Evolutionary conservation across 1,139 yeast genomes (phyloP), one percentile per base, ranked within the genome.

Genomic region (Diutina neorugosa): DNA sequence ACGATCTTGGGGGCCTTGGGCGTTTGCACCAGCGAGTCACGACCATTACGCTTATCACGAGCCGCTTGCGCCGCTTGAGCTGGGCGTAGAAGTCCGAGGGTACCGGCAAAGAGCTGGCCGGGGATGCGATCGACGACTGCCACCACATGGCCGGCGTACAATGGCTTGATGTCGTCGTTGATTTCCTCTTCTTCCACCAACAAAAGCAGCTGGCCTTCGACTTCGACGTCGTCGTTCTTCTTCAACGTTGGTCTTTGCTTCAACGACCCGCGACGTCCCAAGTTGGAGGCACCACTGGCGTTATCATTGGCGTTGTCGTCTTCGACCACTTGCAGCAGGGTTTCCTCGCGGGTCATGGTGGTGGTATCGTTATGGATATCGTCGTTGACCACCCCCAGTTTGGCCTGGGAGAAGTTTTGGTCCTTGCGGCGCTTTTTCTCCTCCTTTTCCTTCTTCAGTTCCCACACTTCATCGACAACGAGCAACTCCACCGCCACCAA

Each of bases 231-330:
- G 65, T 93, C 98, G 64, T 90, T 91, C 69, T 93, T 93, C 78
- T 93, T 93, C 78, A 91, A 94, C n/a, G 96, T 88, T 46, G 98
- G 98, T 62, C 98, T 82, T 69, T 91, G 97, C 61, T 90, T 88
- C 60, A 93, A 77, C 2, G 96, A 88, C 20, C 97, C 97, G 63
- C 87, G 82, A 70, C 98, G 83, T 56, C 83, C 83, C 53, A 91
- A 44, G 7, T 12, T 23, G 2, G 48, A 71, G 6, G 75, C 73
- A 16, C 60, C 65, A 40, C 51, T 54, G 25, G 60, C 65, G 44
- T 65, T 67, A 23, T 31, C 37, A 4, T 14, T 31, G 37, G 37
- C 37, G 23, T 62, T 67, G 46, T 59, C 62, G 11, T 59, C 60
- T 21, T 57, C 57, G 7, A 63, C 59, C 61, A 53, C 69, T 27